Percentiles rank a stretch among this genome's conserved stretches.
Evolutionary conservation across 805 yeast genomes (phyloP).

Genomic region (Naumovozyma castellii): DNA sequence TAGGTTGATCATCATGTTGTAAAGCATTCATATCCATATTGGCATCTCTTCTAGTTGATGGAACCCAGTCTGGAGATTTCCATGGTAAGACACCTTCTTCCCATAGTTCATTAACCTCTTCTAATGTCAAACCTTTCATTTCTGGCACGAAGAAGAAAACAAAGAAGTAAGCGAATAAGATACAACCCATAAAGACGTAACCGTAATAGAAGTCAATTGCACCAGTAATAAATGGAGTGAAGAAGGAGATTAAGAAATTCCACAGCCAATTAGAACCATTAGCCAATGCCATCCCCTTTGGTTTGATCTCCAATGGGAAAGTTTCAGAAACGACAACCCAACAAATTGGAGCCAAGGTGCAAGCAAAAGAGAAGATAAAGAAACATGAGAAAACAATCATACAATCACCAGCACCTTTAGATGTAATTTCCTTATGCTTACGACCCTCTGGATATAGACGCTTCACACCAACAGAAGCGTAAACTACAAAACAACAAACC

Average conservation of each 20-base stretch:
- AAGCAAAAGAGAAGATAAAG: slow-evolving; percentile 57
- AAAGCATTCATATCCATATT: slow-evolving; percentile 8
- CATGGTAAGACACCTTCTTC: too few relatives aligned
- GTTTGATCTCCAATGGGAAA: slow-evolving; percentile 49
- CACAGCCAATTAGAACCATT: slow-evolving; percentile 51
- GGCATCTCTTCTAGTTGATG: slow-evolving; percentile 32
- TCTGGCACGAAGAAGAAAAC: slow-evolving; percentile 63
- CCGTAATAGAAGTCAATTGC: too few relatives aligned
- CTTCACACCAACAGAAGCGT: slow-evolving; percentile 50
- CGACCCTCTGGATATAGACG: slow-evolving; percentile 30
- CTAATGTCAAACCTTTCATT: too few relatives aligned
- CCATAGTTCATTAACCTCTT: too few relatives aligned
- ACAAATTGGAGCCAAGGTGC: slow-evolving; percentile 70
- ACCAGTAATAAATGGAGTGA: too few relatives aligned
- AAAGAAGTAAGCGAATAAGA: slow-evolving; percentile 49
- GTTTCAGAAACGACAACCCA: too few relatives aligned
- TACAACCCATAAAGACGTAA: too few relatives aligned
- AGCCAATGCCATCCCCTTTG: slow-evolving; percentile 45
- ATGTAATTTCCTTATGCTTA: slow-evolving; percentile 31
- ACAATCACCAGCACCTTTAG: slow-evolving; percentile 51
- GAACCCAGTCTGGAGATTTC: too few relatives aligned
- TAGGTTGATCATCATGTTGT: slow-evolving; percentile 10
- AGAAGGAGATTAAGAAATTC: too few relatives aligned
- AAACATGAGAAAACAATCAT: slow-evolving; percentile 60
- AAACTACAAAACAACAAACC: slow-evolving; percentile 34